Conservation (phyloP, 148 eudicot genomes). For the Persicaria maculosa region DNA sequence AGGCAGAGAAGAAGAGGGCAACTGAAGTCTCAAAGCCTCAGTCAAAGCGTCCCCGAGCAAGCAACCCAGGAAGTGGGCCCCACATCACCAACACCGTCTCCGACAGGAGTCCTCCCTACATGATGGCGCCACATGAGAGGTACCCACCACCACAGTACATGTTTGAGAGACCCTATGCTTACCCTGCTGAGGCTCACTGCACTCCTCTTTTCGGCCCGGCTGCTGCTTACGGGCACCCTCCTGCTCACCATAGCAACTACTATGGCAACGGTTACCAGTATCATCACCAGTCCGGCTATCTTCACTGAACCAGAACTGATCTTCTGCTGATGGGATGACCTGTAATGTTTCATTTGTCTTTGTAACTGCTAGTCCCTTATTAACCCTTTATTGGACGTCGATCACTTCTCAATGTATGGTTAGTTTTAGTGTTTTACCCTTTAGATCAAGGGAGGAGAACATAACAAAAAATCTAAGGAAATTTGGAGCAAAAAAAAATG, state of each 20-base stretch:
- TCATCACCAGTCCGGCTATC: constrained; percentile 56
- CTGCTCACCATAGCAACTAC: constrained; percentile 58
- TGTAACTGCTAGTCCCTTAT: constrained; percentile 56
- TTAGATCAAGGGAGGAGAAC: constrained; percentile 20
- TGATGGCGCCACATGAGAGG: constrained; percentile 52
- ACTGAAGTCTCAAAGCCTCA: constrained; percentile 90
- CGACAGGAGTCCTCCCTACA: constrained; percentile 57
- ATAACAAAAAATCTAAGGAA: constrained; percentile 16
- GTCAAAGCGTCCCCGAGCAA: constrained; percentile 87
- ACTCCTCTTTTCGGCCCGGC: constrained; percentile 14
- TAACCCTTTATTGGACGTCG: constrained; percentile 51
- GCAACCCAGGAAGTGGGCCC: constrained; percentile 44
- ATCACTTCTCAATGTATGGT: constrained; percentile 18
- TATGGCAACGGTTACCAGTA: constrained; percentile 77
- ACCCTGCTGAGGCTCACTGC: constrained; percentile 29
- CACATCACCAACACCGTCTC: constrained; percentile 40
- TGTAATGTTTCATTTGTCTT: constrained; percentile 16
- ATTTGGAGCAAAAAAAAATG: not conserved
- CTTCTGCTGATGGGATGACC: constrained; percentile 31
- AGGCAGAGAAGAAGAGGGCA: constrained; percentile 32
- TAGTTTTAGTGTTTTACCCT: constrained; percentile 34
- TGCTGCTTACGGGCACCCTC: constrained; percentile 53
- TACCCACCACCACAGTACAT: constrained; percentile 50
- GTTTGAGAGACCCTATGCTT: constrained; percentile 70
- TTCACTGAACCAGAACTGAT: constrained; percentile 49